Conservation (phyloP, 2,329 filamentous ascomycete species). For the Calycina herbarum region DNA sequence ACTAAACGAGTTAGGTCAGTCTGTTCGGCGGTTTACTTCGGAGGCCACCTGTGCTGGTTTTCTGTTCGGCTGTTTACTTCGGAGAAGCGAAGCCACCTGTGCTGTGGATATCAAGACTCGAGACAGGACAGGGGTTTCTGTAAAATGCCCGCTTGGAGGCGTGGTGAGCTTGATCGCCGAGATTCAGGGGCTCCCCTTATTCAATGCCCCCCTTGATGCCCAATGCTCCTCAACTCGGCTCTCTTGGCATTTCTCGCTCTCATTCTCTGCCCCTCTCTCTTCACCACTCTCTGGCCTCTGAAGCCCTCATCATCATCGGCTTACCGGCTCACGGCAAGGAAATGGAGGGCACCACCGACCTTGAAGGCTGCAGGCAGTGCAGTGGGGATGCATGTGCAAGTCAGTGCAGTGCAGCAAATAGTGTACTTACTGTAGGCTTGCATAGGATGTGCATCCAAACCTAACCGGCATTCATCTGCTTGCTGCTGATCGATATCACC, state of each 20-base stretch:
- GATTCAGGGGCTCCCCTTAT: background rate
- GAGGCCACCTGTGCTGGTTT: no score
- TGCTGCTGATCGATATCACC: background rate
- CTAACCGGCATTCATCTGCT: background rate
- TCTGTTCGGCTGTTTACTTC: background rate
- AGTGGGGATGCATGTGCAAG: background rate
- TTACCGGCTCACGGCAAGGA: constrained; percentile 5
- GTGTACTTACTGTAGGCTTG: background rate
- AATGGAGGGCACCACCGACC: constrained; percentile 1
- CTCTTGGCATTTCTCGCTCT: background rate
- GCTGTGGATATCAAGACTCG: no score
- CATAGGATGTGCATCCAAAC: constrained; percentile 1
- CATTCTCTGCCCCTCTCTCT: background rate
- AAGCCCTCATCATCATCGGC: background rate
- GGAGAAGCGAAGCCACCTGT: no score
- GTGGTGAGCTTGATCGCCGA: background rate
- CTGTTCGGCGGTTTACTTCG: background rate
- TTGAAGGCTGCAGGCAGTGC: background rate
- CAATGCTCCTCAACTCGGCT: background rate
- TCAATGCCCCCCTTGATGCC: background rate
- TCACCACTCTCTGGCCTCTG: background rate
- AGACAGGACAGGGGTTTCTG: no score
- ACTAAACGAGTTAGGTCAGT: background rate
- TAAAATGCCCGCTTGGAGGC: no score
- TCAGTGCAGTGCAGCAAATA: background rate